Base-by-base conservation (phyloP, 345 rosid genomes). In the Hypericum perforatum region DNA sequence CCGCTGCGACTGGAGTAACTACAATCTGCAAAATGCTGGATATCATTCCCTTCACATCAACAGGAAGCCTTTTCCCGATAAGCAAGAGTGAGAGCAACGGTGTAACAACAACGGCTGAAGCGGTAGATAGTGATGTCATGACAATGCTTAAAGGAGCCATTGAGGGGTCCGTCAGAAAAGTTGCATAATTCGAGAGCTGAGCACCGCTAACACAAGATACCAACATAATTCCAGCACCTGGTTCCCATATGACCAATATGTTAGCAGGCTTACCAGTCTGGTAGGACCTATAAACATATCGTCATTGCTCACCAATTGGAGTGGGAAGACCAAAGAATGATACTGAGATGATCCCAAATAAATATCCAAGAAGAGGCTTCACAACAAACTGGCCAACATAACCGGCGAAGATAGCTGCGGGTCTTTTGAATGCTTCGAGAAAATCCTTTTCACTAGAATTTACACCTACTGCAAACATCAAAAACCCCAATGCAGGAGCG, bases 391-490 rank as follows among this genome's bases (percentile, higher is more conserved):
- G 98, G 56, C 95, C 92, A 49, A 81, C 11, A 56, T 82, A 88
- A 58, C 98, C 95, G 61, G 82, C 78, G 41, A 85, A 61, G 58
- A 91, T 78, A 68, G 66, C 86, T 43, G 76, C 74, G 5, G 95
- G 95, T 60, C 94, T 82, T 43, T 80, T 85, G 65, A 85, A 82
- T 38, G 96, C 89, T 66, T 85, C 88, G 12, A 88, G 63, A 69
- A 91, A 91, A 65, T 91, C 98, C 62, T 78, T 81, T 74, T 81
- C 96, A 7, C 81, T 75, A 57, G 96, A 87, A 67, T 85, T 91
- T 60, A 88, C 78, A 45, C 98, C 96, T 45, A 91, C 96, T 8
- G 98, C 96, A 76, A 91, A 91, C 96, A 91, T 91, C 84, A 88
- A 66, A 76, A 87, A 88, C 12, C 98, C 98, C 56, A 91, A 72